Percentiles rank a stretch among this genome's conserved stretches.
Evolutionary conservation across 495 filamentous ascomycete genomes (phyloP).

Genomic region (Xylaria grammica): DNA sequence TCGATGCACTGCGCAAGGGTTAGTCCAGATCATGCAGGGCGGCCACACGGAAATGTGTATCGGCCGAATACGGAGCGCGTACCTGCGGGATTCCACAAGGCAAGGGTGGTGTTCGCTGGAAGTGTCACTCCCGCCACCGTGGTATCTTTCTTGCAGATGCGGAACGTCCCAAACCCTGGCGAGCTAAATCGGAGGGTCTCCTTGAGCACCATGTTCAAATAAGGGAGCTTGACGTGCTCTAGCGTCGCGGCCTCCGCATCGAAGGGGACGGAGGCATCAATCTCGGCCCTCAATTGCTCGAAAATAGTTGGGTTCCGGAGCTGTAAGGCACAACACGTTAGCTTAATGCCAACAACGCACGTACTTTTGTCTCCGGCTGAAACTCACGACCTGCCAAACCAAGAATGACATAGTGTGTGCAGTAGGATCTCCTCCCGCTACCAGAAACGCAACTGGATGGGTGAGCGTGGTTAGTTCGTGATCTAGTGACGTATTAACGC

Average conservation of each 20-base stretch:
- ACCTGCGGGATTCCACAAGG: slow-evolving; percentile 21
- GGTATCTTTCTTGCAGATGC: slow-evolving; percentile 15
- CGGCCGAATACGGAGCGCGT: not conserved
- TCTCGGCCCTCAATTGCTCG: slow-evolving; percentile 8
- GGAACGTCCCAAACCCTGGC: slow-evolving; percentile 20
- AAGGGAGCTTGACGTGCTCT: slow-evolving; percentile 16
- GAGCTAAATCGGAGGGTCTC: slow-evolving; percentile 17
- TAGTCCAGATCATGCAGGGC: not conserved
- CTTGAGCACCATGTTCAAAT: slow-evolving; percentile 21
- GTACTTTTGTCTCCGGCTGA: not conserved
- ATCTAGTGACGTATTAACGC: not conserved
- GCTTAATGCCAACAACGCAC: not conserved
- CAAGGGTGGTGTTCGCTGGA: slow-evolving; percentile 19
- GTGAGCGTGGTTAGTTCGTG: not conserved
- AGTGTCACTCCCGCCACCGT: slow-evolving; percentile 19
- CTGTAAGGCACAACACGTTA: not conserved
- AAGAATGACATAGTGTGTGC: slow-evolving; percentile 22
- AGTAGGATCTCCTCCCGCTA: slow-evolving; percentile 22
- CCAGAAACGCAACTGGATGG: slow-evolving; percentile 14
- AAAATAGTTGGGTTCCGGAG: slow-evolving; percentile 16
- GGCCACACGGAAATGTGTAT: not conserved
- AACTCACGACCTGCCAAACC: slow-evolving; percentile 14
- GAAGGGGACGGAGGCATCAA: slow-evolving; percentile 17
- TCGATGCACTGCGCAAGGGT: slow-evolving; percentile 8
- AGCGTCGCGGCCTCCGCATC: slow-evolving; percentile 16